Conservation (phyloP, 495 filamentous ascomycete genomes). For the Sordaria brevicollis region DNA sequence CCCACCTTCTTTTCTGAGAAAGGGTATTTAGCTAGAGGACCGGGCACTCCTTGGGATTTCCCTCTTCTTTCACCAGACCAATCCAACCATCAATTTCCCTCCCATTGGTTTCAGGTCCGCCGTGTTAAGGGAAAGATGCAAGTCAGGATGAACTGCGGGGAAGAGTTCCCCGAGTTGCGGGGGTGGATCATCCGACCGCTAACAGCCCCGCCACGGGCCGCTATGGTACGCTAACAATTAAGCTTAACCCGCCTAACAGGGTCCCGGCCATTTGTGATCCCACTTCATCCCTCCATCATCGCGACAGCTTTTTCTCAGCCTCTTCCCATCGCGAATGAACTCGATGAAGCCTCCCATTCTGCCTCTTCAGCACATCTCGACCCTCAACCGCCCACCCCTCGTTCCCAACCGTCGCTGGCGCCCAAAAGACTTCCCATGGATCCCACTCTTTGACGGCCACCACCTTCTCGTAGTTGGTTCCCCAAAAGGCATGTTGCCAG, state of each 20-base stretch:
- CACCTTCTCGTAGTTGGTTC: slow-evolving; percentile 37
- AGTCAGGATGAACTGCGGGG: background rate
- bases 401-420: slow-evolving; percentile 40
- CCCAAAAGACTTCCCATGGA: slow-evolving; percentile 44
- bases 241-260: background rate
- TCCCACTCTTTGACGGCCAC: slow-evolving; percentile 42
- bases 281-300: background rate
- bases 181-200: background rate
- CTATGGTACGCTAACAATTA: background rate
- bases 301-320: background rate
- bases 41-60: too few relatives aligned
- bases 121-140: background rate
- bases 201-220: background rate
- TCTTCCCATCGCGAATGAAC: background rate
- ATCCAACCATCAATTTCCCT: too few relatives aligned
- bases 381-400: slow-evolving; percentile 32
- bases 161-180: background rate
- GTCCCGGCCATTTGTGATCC: background rate
- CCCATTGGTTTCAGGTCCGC: too few relatives aligned
- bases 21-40: too few relatives aligned
- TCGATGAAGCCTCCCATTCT: slow-evolving; percentile 24
- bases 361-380: slow-evolving; percentile 19
- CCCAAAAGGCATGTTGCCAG: slow-evolving; percentile 50
- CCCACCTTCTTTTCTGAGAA: too few relatives aligned
- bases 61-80: too few relatives aligned